Conservation (phyloP, 805 yeast species). For the Sungouiella thailandica region DNA sequence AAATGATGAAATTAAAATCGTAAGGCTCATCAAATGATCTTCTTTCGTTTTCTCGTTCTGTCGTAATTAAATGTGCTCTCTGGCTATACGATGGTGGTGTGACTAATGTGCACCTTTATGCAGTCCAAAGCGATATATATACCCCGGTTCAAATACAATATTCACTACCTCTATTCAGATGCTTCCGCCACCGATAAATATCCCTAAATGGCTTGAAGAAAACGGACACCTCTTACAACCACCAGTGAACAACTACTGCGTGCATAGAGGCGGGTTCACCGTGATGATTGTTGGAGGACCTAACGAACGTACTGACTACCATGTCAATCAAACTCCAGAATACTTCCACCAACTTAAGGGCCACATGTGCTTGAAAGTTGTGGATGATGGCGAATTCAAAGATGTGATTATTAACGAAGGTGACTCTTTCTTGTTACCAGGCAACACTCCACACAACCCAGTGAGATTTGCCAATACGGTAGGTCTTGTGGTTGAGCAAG, state of each 20-base stretch:
- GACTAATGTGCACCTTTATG: neutral
- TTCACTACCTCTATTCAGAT: constrained; percentile 18
- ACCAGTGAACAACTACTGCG: constrained; percentile 87
- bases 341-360: constrained; percentile 90
- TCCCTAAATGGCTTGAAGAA: constrained; percentile 75
- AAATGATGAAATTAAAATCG: too few species aligned
- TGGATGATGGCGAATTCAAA: constrained; percentile 61
- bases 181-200: constrained; percentile 68
- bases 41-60: neutral
- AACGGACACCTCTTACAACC: constrained; percentile 76
- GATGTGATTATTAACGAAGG: constrained; percentile 79
- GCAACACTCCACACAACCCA: constrained; percentile 84
- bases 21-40: too few species aligned
- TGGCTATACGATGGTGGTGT: neutral
- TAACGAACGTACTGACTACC: constrained; percentile 89
- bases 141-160: neutral
- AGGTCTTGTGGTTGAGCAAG: constrained; percentile 90
- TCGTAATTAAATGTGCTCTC: neutral
- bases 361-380: constrained; percentile 76
- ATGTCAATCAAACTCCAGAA: constrained; percentile 90
- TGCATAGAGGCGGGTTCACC: constrained; percentile 88
- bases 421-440: constrained; percentile 82
- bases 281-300: constrained; percentile 97
- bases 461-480: constrained; percentile 81
- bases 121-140: neutral